Evolutionary conservation across 1,139 yeast genomes (phyloP), one percentile per base, ranked within the genome.

Genomic region (Diutina ranongensis): DNA sequence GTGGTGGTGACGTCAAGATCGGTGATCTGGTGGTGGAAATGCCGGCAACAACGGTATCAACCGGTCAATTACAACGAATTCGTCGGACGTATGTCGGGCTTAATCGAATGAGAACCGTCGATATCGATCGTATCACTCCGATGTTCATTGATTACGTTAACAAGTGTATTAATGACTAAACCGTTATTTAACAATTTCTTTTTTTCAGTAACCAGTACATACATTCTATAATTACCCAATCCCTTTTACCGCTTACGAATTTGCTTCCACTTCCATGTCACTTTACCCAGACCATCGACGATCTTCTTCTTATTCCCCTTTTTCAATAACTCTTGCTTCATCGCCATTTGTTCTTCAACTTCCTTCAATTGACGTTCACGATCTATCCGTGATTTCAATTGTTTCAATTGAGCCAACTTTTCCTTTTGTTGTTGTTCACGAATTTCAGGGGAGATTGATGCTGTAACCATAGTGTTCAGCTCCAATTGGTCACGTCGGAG

Each of bases 301-400:
- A 82, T 60, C 67, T 88, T 89, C 72, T 83, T 84, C 64, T 84
- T 86, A 49, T 78, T 78, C 0, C 97, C 97, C 53, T 81, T 83
- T 61, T 86, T 86, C 95, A 89, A 86, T 49, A 88, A 73, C 58
- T 89, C 95, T 49, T 84, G 76, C 55, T 88, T 94, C 49, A 74
- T 57, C 47, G 82, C 85, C 80, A 88, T 80, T 55, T 80, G 76
- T 44, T 72, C 71, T 57, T 85, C 85, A 15, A 89, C 86, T 49
- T 74, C 74, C 44, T 70, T 68, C 52, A 92, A 70, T 59, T 85
- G 75, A 48, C 69, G 63, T 53, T 80, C 87, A 56, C 94, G 72
- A 54, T 83, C 80, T 58, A 84, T 61, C 51, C 86, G 70, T 50
- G 68, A 70, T 56, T 81, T 73, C 48, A 82, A 62, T 34, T 68